These are phyloP conservation scores for Ceratopteris richardii DNA, from an alignment of 75 land plant species.

Conservation along the genomic window DNA sequence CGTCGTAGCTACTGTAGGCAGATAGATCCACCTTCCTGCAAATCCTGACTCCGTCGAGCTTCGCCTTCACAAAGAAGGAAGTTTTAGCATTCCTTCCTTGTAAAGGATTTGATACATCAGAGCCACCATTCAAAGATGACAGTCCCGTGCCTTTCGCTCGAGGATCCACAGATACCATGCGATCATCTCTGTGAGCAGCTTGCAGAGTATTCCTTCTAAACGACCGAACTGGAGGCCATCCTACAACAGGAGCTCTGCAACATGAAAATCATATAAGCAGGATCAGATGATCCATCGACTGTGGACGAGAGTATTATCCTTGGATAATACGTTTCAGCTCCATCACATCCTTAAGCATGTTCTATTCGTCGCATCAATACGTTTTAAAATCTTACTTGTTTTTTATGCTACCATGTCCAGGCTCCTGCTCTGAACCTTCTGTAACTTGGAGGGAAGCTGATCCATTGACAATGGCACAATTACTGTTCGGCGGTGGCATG, in stretches of 20 bases:
- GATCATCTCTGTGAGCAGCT: constrained; percentile 11
- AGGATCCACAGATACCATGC: constrained; percentile 11
- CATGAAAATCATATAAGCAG: no score
- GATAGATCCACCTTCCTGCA: constrained; percentile 67
- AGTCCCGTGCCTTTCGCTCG: not conserved
- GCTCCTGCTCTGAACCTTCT: no score
- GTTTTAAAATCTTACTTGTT: no score
- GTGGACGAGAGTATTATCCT: no score
- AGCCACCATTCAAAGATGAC: not conserved
- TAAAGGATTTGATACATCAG: not conserved
- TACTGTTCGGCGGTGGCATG: no score
- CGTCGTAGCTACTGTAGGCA: constrained; percentile 37
- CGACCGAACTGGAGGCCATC: constrained; percentile 71
- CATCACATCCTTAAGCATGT: no score
- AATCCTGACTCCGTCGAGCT: constrained; percentile 81
- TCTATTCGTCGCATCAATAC: no score
- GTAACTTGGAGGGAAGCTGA: no score
- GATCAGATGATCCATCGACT: no score
- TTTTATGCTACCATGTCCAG: no score
- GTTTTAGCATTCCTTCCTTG: constrained; percentile 12
- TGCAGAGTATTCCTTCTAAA: constrained; percentile 50
- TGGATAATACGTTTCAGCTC: no score
- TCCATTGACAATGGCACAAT: no score
- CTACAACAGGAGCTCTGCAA: constrained; percentile 67
- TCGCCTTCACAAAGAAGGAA: constrained; percentile 57